Base-by-base conservation (phyloP, 148 eudicot species). In the Hydrangea macrophylla region DNA sequence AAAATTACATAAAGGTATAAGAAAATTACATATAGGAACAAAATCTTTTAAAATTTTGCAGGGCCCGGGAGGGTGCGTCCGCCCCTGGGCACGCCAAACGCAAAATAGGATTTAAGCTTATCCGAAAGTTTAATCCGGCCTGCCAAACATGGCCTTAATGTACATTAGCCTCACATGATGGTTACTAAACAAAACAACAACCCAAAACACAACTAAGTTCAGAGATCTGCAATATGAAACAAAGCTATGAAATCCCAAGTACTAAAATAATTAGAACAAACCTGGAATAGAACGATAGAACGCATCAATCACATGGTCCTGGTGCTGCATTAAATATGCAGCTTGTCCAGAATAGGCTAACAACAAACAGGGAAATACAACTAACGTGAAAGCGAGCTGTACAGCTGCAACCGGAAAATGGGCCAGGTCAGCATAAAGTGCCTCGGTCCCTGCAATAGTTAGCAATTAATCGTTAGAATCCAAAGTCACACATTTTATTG, bases 231-330 rank as follows among this genome's bases (percentile, higher is more conserved):
- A 48, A 48, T 15, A 48, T 48, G 53, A 7, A 48, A 18, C 53
- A 48, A 48, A 15, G 53, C 53, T n/a, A n/a, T n/a, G n/a, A n/a
- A n/a, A n/a, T n/a, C n/a, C n/a, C n/a, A n/a, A n/a, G n/a, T n/a
- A n/a, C n/a, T n/a, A 44, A 35, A 33, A 32, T 10, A 15, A 39
- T 58, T 54, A n/a, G 30, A 11, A 65, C 73, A 60, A 71, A 90
- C 98, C 97, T 80, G 98, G 98, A 72, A 94, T 94, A 23, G 98
- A 94, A 54, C 81, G 97, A 73, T 94, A 94, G 76, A 94, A 94
- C 57, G 96, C 95, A 82, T 94, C 91, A 26, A 30, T 35, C 6
- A 82, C 92, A 77, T 94, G 98, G 8, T 81, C 88, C 48, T 73
- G 77, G 71, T 94, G 81, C 62, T 85, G 64, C 80, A 84, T 82